Conservation (phyloP, 1,284 basidiomycete genomes). For the Inonotus hispidus region DNA sequence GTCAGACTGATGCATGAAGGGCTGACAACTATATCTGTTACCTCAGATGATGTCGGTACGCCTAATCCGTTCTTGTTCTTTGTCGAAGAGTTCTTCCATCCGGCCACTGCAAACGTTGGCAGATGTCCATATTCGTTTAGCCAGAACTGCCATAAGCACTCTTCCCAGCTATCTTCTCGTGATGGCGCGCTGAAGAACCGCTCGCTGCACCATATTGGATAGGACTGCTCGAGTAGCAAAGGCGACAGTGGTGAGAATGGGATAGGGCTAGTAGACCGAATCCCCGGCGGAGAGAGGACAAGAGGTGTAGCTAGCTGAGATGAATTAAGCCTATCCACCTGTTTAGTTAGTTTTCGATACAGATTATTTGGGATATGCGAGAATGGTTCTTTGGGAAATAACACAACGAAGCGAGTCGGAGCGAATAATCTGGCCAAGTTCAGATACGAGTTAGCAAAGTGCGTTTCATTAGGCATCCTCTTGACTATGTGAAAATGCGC, state of each 20-base stretch:
- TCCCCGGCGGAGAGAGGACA: conserved; percentile 23
- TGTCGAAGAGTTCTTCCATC: neutral
- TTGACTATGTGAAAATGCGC: conserved; percentile 48
- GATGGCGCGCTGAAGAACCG: conserved; percentile 43
- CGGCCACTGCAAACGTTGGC: neutral
- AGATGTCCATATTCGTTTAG: conserved; percentile 32
- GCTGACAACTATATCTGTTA: neutral
- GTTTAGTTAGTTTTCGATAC: neutral
- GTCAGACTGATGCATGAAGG: neutral
- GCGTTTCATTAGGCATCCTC: conserved; percentile 31
- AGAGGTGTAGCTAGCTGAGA: conserved; percentile 11
- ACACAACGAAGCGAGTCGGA: conserved; percentile 39
- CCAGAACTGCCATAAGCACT: conserved; percentile 66
- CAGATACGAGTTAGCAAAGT: conserved; percentile 49
- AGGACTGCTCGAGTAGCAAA: conserved; percentile 41
- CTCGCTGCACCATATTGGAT: conserved; percentile 60
- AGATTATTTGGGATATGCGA: conserved; percentile 19
- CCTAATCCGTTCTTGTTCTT: neutral
- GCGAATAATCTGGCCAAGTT: conserved; percentile 61
- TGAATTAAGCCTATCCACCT: neutral
- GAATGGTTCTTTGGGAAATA: conserved; percentile 41
- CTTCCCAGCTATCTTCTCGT: conserved; percentile 51
- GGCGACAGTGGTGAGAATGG: conserved; percentile 40
- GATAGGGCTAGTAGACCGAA: conserved; percentile 29
- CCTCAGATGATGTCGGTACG: neutral